Evolutionary conservation across 805 yeast genomes (phyloP).

Genomic region (Candida wancherniae): DNA sequence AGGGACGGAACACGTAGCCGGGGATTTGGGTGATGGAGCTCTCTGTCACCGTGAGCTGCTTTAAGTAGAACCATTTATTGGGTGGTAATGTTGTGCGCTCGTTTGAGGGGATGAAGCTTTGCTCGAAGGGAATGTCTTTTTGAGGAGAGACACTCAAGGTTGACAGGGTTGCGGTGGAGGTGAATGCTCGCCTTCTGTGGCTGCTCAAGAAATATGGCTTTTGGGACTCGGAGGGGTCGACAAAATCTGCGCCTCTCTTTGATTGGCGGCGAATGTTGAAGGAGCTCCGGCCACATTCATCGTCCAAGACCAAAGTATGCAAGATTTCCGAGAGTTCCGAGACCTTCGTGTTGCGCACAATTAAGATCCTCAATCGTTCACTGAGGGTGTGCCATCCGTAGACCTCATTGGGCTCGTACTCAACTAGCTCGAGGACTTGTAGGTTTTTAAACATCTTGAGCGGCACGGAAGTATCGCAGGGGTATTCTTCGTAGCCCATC

Average conservation of each 20-base stretch:
- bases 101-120: neutral
- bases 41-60: conserved; percentile 38
- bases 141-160: neutral
- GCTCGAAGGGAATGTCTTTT: neutral
- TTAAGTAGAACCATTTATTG: conserved; percentile 36
- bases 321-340: conserved; percentile 50
- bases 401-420: conserved; percentile 59
- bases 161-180: conserved; percentile 5
- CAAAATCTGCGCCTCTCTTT: conserved; percentile 11
- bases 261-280: conserved; percentile 24
- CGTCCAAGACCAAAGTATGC: conserved; percentile 50
- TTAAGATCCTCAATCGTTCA: conserved; percentile 50
- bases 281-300: conserved; percentile 38
- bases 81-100: conserved; percentile 28
- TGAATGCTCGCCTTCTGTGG: conserved; percentile 13
- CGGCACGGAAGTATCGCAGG: conserved; percentile 68
- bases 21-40: conserved; percentile 36
- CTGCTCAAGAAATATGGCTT: conserved; percentile 1
- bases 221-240: neutral
- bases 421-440: conserved; percentile 55
- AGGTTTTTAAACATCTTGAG: conserved; percentile 56
- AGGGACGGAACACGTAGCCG: conserved; percentile 34
- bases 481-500: conserved; percentile 62
- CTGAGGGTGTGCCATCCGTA: conserved; percentile 61
- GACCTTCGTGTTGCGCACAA: conserved; percentile 47